Percentiles rank a stretch among this genome's conserved stretches.
phyloP scores from a whole-genome alignment of 768 basidiomycete genomes.

The Ephemerocybe angulata region DNA sequence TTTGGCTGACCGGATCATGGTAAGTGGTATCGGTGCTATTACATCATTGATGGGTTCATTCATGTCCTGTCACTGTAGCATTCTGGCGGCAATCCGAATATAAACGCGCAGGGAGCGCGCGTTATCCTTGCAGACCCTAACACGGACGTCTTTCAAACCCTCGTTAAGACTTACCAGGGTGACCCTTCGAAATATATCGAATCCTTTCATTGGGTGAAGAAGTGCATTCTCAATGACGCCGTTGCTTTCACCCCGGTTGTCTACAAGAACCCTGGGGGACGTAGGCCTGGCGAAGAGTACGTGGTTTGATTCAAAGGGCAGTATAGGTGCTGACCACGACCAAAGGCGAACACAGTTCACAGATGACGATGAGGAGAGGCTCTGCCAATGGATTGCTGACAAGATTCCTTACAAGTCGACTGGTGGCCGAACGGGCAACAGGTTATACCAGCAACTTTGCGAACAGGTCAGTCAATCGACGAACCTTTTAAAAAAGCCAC shows the following conservation, averaged over 20 bases:
- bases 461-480: slow-evolving; percentile 51
- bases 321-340: slow-evolving; percentile 1
- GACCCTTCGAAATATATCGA: slow-evolving; percentile 73
- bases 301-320: not conserved
- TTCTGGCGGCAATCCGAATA: slow-evolving; percentile 75
- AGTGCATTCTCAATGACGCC: slow-evolving; percentile 67
- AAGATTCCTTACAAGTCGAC: slow-evolving; percentile 84
- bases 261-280: slow-evolving; percentile 81
- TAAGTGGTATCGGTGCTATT: slow-evolving; percentile 22
- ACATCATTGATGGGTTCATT: slow-evolving; percentile 1
- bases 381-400: slow-evolving; percentile 76
- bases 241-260: slow-evolving; percentile 70
- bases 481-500: not conserved
- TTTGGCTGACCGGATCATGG: slow-evolving; percentile 69
- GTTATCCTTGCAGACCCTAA: slow-evolving; percentile 80
- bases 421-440: slow-evolving; percentile 77
- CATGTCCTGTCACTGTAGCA: slow-evolving; percentile 43
- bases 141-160: slow-evolving; percentile 69
- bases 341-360: slow-evolving; percentile 74
- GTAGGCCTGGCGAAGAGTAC: slow-evolving; percentile 78
- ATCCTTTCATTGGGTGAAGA: slow-evolving; percentile 80
- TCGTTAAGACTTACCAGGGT: slow-evolving; percentile 69
- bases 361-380: slow-evolving; percentile 67
- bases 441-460: slow-evolving; percentile 77
- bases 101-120: slow-evolving; percentile 64